Conservation (phyloP, 331 rosid genomes). For the Pyracantha coccinea region DNA sequence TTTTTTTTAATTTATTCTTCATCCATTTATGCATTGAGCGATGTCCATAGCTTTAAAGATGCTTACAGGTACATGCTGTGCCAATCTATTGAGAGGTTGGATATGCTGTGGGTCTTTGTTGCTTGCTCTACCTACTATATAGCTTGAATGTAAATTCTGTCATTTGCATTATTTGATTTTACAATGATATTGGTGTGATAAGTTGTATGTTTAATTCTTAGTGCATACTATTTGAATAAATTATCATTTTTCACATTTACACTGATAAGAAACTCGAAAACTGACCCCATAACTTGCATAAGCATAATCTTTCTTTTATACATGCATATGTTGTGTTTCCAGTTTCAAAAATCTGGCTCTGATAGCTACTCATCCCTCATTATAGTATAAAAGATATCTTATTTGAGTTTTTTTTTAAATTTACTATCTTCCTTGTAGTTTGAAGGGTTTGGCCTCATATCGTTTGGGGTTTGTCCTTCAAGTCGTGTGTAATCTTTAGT, state of each 20-base stretch:
- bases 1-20: conserved; percentile 15
- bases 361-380: neutral
- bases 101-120: conserved; percentile 80
- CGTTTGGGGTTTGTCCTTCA: neutral
- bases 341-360: neutral
- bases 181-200: conserved; percentile 5
- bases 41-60: conserved; percentile 65
- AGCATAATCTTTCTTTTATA: neutral
- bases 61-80: conserved; percentile 84
- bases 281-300: neutral
- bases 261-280: neutral
- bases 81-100: conserved; percentile 86
- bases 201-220: conserved; percentile 13
- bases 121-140: conserved; percentile 62
- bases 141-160: conserved; percentile 63
- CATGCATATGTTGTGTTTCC: neutral
- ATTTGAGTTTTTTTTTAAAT: neutral
- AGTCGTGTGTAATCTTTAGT: neutral
- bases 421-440: neutral
- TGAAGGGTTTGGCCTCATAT: neutral
- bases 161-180: conserved; percentile 38
- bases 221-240: neutral
- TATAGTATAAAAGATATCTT: neutral
- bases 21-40: conserved; percentile 29
- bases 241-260: neutral